A percentile compares a stretch with the other conserved stretches of the same genome.
These are phyloP conservation scores for Candolleomyces efflorescens DNA, from an alignment of 768 basidiomycete species.

Conservation along the genomic window DNA sequence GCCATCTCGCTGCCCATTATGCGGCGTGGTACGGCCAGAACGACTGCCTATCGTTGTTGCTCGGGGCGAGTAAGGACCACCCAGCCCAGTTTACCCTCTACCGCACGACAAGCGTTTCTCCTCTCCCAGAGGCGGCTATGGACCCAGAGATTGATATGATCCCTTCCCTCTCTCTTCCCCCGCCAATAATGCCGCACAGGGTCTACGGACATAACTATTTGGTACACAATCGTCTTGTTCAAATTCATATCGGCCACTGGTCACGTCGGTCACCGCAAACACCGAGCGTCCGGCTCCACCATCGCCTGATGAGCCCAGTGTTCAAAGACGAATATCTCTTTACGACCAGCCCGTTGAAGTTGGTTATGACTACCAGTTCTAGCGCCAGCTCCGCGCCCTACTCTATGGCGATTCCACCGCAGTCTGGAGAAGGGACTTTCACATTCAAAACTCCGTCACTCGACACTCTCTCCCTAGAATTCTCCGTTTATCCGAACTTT, in stretches of 20 bases:
- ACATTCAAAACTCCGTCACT: conserved; percentile 82
- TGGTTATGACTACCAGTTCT: conserved; percentile 89
- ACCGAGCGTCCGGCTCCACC: conserved; percentile 62
- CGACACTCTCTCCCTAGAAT: conserved; percentile 74
- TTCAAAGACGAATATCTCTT: conserved; percentile 64
- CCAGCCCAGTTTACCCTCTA: conserved; percentile 20
- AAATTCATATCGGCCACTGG: conserved; percentile 77
- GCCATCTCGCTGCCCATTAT: conserved; percentile 84
- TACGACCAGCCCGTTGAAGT: conserved; percentile 81
- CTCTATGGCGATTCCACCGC: conserved; percentile 81
- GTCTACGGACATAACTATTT: conserved; percentile 97
- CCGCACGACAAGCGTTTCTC: conserved; percentile 30
- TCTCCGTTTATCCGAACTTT: conserved; percentile 96
- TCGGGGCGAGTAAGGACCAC: conserved; percentile 36
- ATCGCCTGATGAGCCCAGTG: conserved; percentile 67
- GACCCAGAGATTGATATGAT: conserved; percentile 87
- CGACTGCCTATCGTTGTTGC: conserved; percentile 57
- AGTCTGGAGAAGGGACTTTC: conserved; percentile 67
- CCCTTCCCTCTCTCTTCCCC: conserved; percentile 91
- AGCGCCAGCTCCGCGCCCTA: conserved; percentile 86
- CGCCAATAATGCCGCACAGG: conserved; percentile 96
- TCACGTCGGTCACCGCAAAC: conserved; percentile 31
- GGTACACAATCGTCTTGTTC: conserved; percentile 80
- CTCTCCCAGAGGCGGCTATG: conserved; percentile 26
- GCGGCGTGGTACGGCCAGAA: conserved; percentile 95